Evolutionary conservation across 306 rosid genomes (phyloP), one percentile per base, ranked within the genome.

Genomic region (Corylus avellana): DNA sequence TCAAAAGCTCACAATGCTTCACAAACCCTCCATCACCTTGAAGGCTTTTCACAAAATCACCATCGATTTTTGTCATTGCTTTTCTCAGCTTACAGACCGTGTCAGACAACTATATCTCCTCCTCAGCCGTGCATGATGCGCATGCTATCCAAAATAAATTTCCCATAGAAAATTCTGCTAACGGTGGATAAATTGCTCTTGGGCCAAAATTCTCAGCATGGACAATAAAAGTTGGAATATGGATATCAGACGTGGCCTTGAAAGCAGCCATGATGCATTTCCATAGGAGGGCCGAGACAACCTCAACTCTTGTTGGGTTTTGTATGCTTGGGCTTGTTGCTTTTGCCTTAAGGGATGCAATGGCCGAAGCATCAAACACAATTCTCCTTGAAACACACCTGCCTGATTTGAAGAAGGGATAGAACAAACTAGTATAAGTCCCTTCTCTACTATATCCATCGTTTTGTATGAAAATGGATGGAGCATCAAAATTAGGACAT

Each of bases 21-120:
- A 14, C n/a, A 53, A 67, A 20, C 80, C 80, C 69, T 32, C 48
- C 68, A 4, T 42, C 44, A 22, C 75, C 80, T 42, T 37, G 78
- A 4, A 77, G 5, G 4, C 35, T 44, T 17, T 46, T 42, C 42
- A 77, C 47, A 3, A 77, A 37, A 10, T 77, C 67, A 7, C 20
- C 68, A 55, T 68, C 4, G 8, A 67, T 39, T 42, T 69, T 68
- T 22, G 6, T 4, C 0, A 8, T 77, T 54, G 74, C 74, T 68
- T 77, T 47, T 32, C 80, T 68, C 37, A 77, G 18, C 37, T 64
- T 39, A 17, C 42, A 7, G n/a, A 70, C 76, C n/a, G 42, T 22
- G 18, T 42, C 20, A 9, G 47, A 0, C n/a, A 69, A n/a, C 3
- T 69, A 48, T 3, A 29, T 12, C 29, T 54, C 75, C 35, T 32